phyloP scores from a whole-genome alignment of 257 asterid species.

The Echites panduratus region DNA sequence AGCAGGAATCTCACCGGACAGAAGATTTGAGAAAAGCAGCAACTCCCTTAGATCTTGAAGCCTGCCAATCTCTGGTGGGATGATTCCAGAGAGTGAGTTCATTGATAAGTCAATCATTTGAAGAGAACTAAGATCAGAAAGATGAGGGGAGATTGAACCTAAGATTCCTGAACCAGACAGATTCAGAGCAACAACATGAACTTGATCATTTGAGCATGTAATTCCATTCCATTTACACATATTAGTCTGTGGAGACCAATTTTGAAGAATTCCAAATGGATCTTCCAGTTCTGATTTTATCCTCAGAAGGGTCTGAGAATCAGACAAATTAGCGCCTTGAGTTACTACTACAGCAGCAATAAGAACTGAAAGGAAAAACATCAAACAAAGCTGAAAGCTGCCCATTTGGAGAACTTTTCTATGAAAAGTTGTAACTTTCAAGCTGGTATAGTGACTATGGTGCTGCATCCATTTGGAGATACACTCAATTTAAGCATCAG shows the following conservation, averaged over 20 bases:
- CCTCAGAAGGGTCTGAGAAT: conserved; percentile 44
- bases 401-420: conserved; percentile 31
- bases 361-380: conserved; percentile 37
- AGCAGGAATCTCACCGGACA: conserved; percentile 51
- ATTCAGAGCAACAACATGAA: conserved; percentile 42
- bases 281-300: conserved; percentile 60
- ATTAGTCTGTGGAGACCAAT: conserved; percentile 51
- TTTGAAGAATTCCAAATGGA: conserved; percentile 47
- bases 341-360: conserved; percentile 19
- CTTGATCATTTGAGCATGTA: conserved; percentile 51
- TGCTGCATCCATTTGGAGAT: neutral
- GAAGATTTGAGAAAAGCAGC: conserved; percentile 57
- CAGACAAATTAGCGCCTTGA: conserved; percentile 34
- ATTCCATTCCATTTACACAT: conserved; percentile 77
- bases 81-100: conserved; percentile 54
- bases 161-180: conserved; percentile 50
- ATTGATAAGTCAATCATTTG: conserved; percentile 55
- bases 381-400: conserved; percentile 28
- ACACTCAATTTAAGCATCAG: neutral
- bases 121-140: conserved; percentile 53
- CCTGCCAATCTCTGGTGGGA: conserved; percentile 51
- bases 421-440: conserved; percentile 5
- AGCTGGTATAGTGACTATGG: neutral
- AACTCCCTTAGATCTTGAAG: conserved; percentile 55
- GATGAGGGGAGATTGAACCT: conserved; percentile 50